Percentiles rank a stretch among this genome's conserved stretches.
These are phyloP conservation scores for Scheffersomyces ergatensis DNA, from an alignment of 805 yeast species.

Conservation along the genomic window DNA sequence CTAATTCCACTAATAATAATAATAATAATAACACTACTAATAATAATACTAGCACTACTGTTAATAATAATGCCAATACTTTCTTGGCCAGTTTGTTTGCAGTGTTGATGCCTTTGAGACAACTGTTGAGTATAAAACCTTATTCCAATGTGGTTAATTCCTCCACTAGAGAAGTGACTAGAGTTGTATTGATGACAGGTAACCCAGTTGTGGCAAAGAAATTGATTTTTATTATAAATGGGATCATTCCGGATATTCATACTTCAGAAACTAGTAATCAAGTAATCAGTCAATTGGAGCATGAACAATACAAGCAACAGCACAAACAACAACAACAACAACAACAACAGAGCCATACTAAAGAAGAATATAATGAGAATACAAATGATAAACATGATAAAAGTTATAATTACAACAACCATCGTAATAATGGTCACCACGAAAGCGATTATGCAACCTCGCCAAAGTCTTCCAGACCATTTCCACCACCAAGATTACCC, in stretches of 20 bases:
- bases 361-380: neutral
- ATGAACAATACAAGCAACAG: neutral
- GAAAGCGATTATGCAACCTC: neutral
- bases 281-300: neutral
- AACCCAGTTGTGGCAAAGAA: constrained; percentile 62
- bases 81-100: constrained; percentile 50
- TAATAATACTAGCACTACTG: too few relatives aligned
- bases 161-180: constrained; percentile 29
- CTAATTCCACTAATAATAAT: too few relatives aligned
- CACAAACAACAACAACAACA: neutral
- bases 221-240: constrained; percentile 51
- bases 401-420: neutral
- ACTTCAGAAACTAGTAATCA: neutral
- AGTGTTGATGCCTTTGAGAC: constrained; percentile 39
- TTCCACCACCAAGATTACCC: neutral
- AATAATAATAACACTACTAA: too few relatives aligned
- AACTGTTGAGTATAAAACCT: constrained; percentile 34
- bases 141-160: constrained; percentile 17
- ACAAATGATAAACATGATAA: neutral
- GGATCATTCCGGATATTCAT: constrained; percentile 34
- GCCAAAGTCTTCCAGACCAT: neutral
- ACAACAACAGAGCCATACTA: neutral
- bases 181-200: constrained; percentile 57
- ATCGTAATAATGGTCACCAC: too few relatives aligned
- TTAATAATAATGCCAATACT: constrained; percentile 17